These are phyloP conservation scores for Penicillium argentinense DNA, from an alignment of 495 filamentous ascomycete genomes.

Conservation along the genomic window DNA sequence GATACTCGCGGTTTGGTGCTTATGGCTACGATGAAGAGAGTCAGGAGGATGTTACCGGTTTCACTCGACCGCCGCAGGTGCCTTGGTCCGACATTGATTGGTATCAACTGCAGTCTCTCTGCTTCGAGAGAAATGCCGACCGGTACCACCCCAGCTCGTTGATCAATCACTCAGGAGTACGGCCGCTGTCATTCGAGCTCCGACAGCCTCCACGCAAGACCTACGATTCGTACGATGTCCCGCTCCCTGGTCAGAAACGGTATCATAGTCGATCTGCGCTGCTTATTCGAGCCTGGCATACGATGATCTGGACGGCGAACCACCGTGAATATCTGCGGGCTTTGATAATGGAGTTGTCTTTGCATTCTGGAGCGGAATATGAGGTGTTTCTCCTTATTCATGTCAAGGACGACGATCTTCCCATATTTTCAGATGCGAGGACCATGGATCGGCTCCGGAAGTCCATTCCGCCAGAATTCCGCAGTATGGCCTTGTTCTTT, in stretches of 20 bases:
- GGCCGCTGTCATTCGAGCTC: conserved; percentile 20
- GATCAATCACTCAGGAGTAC: conserved; percentile 8
- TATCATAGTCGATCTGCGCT: conserved; percentile 59
- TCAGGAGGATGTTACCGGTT: conserved; percentile 18
- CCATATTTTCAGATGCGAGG: conserved; percentile 50
- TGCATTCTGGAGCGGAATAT: conserved; percentile 75
- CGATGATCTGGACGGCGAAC: conserved; percentile 66
- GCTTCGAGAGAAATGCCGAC: conserved; percentile 59
- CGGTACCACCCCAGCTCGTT: conserved; percentile 42
- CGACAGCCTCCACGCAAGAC: conserved; percentile 10
- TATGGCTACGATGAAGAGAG: conserved; percentile 48
- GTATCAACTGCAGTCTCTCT: conserved; percentile 66
- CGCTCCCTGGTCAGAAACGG: conserved; percentile 6
- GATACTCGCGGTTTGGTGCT: conserved; percentile 51
- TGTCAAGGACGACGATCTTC: conserved; percentile 57
- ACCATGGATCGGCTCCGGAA: conserved; percentile 47
- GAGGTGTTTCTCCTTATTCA: conserved; percentile 75
- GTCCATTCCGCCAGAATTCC: conserved; percentile 63
- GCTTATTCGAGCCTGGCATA: conserved; percentile 67
- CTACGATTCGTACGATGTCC: neutral
- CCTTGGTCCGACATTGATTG: conserved; percentile 70
- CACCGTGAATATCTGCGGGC: conserved; percentile 71
- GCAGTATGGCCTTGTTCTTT: conserved; percentile 67
- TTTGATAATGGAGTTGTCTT: conserved; percentile 68
- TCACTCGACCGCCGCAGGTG: conserved; percentile 28